A percentile compares a stretch with the other conserved stretches of the same genome.
Conservation (phyloP, 306 rosid genomes). For the Trifolium dubium region DNA sequence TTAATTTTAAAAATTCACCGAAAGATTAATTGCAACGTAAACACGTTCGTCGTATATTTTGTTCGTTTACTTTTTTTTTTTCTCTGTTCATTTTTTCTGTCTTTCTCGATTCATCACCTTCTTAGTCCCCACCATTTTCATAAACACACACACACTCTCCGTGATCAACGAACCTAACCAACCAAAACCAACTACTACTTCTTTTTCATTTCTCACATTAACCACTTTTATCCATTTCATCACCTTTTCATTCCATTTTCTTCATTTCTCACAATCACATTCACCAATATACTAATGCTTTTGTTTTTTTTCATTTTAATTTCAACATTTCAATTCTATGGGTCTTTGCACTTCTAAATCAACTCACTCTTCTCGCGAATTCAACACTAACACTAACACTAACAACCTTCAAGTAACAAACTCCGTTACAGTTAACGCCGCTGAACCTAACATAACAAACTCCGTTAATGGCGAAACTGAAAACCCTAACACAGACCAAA, state of each 20-base stretch:
- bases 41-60: neutral
- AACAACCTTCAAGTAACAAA: slow-evolving; percentile 4
- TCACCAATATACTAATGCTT: too few relatives aligned
- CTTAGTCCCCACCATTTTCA: slow-evolving; percentile 14
- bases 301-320: too few relatives aligned
- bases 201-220: neutral
- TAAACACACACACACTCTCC: slow-evolving; percentile 8
- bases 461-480: slow-evolving; percentile 46
- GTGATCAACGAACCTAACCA: slow-evolving; percentile 26
- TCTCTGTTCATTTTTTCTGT: neutral
- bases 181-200: neutral
- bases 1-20: neutral
- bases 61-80: slow-evolving; percentile 1
- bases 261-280: too few relatives aligned
- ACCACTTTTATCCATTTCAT: neutral
- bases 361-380: slow-evolving; percentile 37
- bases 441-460: slow-evolving; percentile 28
- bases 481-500: neutral
- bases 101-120: neutral
- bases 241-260: neutral
- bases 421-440: slow-evolving; percentile 30
- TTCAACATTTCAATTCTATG: slow-evolving; percentile 46
- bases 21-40: neutral
- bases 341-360: slow-evolving; percentile 78
- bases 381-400: slow-evolving; percentile 41